These are phyloP conservation scores for Saccharomyces uvarum DNA, from an alignment of 1,139 yeast genomes.

Conservation along the genomic window DNA sequence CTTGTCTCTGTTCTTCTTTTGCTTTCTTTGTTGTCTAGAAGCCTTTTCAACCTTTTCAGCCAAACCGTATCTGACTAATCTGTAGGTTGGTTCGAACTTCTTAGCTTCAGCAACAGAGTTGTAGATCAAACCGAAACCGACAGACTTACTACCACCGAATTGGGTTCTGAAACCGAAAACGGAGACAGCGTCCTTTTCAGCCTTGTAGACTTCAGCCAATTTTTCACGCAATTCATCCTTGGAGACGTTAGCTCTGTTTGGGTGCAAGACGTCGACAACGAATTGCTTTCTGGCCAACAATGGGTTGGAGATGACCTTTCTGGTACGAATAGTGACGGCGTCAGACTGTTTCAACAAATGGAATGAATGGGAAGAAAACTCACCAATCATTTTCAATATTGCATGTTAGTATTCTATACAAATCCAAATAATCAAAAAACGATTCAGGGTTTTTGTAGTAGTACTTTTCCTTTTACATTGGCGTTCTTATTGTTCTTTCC, in stretches of 20 bases:
- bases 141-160: slow-evolving; percentile 99
- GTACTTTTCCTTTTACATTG: background rate
- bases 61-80: slow-evolving; percentile 97
- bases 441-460: background rate
- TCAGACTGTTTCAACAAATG: slow-evolving; percentile 42
- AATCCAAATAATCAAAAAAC: background rate
- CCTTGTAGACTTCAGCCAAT: slow-evolving; percentile 91
- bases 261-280: slow-evolving; percentile 98
- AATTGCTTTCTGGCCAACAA: slow-evolving; percentile 99
- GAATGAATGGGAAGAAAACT: slow-evolving; percentile 12
- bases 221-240: slow-evolving; percentile 98
- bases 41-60: slow-evolving; percentile 93
- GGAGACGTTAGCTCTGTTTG: slow-evolving; percentile 98
- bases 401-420: background rate
- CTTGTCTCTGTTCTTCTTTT: slow-evolving; percentile 99
- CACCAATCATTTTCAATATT: background rate
- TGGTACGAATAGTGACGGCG: slow-evolving; percentile 99
- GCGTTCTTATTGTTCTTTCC: background rate
- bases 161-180: slow-evolving; percentile 99
- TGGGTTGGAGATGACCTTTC: slow-evolving; percentile 99
- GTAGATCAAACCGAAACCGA: slow-evolving; percentile 98
- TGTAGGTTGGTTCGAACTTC: slow-evolving; percentile 98
- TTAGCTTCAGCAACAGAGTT: slow-evolving; percentile 96
- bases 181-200: slow-evolving; percentile 96
- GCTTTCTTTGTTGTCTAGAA: slow-evolving; percentile 99